Percentiles rank a stretch among this genome's conserved stretches.
Conservation (phyloP, 805 yeast genomes). For the Wickerhamiella brachini region DNA sequence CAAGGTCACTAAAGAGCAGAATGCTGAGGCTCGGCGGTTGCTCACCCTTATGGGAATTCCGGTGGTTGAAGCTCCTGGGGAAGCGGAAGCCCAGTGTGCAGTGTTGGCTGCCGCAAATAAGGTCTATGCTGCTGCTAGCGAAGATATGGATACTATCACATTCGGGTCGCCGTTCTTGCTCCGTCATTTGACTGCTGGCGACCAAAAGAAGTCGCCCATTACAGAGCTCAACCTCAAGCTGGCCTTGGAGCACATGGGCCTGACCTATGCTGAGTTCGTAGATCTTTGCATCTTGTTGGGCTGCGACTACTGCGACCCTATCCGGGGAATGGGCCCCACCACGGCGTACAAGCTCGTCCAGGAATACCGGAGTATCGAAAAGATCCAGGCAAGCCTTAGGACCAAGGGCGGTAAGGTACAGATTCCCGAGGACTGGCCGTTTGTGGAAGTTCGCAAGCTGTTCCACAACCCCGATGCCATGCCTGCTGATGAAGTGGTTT, state of each 20-base stretch:
- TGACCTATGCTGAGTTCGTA: slow-evolving; percentile 60
- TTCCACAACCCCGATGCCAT: slow-evolving; percentile 73
- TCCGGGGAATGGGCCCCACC: slow-evolving; percentile 90
- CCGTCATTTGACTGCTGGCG: slow-evolving; percentile 87
- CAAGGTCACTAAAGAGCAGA: slow-evolving; percentile 76
- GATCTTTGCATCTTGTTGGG: slow-evolving; percentile 90
- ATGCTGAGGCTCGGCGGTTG: slow-evolving; percentile 80
- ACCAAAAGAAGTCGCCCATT: slow-evolving; percentile 83
- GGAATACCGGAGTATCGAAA: slow-evolving; percentile 72
- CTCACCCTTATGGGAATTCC: slow-evolving; percentile 91
- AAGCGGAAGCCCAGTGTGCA: slow-evolving; percentile 98
- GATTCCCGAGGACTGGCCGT: slow-evolving; percentile 93
- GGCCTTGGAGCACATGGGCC: slow-evolving; percentile 65
- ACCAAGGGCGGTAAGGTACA: slow-evolving; percentile 49
- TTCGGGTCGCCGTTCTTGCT: slow-evolving; percentile 73
- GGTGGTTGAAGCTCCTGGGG: slow-evolving; percentile 85
- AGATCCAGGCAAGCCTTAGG: slow-evolving; percentile 51
- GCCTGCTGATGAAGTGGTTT: slow-evolving; percentile 42
- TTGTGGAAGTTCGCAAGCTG: slow-evolving; percentile 68
- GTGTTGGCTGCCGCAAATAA: slow-evolving; percentile 78
- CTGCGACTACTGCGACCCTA: slow-evolving; percentile 94
- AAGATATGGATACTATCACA: slow-evolving; percentile 97
- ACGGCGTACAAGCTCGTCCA: slow-evolving; percentile 81
- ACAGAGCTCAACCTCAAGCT: slow-evolving; percentile 60
- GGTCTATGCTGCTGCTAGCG: slow-evolving; percentile 94